Evolutionary conservation across 306 rosid genomes (phyloP).

Genomic region (barrel medic (Medicago truncatula)): DNA sequence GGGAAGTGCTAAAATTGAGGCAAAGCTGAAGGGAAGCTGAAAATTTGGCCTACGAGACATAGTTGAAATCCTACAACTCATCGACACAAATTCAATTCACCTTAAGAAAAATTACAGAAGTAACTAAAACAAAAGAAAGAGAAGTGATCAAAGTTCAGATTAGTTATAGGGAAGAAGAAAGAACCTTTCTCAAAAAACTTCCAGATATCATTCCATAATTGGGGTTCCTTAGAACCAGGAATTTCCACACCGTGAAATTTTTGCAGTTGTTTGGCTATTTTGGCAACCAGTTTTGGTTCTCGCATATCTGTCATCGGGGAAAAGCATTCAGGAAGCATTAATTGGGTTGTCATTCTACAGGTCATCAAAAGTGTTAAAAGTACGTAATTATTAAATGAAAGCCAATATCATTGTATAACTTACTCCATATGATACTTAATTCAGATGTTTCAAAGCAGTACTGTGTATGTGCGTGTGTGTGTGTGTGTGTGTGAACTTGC

Average conservation of each 20-base stretch:
- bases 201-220: slow-evolving; percentile 79
- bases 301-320: slow-evolving; percentile 72
- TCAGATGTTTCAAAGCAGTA: slow-evolving; percentile 8
- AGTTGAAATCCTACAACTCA: slow-evolving; percentile 11
- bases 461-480: not conserved
- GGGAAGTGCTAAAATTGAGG: slow-evolving; percentile 3
- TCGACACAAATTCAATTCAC: slow-evolving; percentile 23
- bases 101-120: slow-evolving; percentile 5
- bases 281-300: slow-evolving; percentile 73
- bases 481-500: not conserved
- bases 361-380: slow-evolving; percentile 40
- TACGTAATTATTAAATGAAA: slow-evolving; percentile 35
- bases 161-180: slow-evolving; percentile 32
- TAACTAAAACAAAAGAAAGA: not conserved
- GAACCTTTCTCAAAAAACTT: slow-evolving; percentile 84
- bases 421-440: slow-evolving; percentile 15
- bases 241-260: slow-evolving; percentile 80
- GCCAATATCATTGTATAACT: slow-evolving; percentile 21
- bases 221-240: slow-evolving; percentile 93
- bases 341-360: slow-evolving; percentile 37
- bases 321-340: slow-evolving; percentile 42
- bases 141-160: slow-evolving; percentile 17
- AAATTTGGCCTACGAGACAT: slow-evolving; percentile 1
- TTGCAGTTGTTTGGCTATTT: slow-evolving; percentile 71
- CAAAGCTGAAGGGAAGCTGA: slow-evolving; percentile 22